Base-by-base conservation (phyloP, 2,329 filamentous ascomycete species). In the Remersonia thermophila region DNA sequence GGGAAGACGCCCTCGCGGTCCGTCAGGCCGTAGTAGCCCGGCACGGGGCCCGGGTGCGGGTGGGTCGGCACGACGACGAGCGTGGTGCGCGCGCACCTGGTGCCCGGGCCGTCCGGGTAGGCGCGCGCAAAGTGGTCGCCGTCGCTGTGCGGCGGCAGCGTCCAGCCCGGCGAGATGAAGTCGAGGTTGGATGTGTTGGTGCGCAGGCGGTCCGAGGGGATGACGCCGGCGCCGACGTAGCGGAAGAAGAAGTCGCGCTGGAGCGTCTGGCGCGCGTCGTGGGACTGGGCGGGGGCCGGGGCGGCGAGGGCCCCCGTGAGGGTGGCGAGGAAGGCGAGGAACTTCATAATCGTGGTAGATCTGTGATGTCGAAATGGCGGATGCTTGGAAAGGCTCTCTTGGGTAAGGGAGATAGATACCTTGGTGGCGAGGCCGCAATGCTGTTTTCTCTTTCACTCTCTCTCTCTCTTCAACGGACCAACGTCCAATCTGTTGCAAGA, bases 41-140 rank as follows among this genome's bases (percentile, higher is more conserved):
- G 43, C 2, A 47, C 43, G 2, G 45, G 45, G 7, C 43, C 43
- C 25, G 45, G 45, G 28, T 47, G 45, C 6, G 45, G 45, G 31
- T 47, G 38, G 9, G 45, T 47, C 8, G 45, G 41, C 1, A 47
- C 41, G 1, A 46, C 40, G 15, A 17, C 17, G n/a, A 43, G 43
- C 1, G 28, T 30, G 11, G 26, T 35, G 15, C n/a, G 16, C 11
- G 33, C 15, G 17, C 18, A 26, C 13, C 7, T 6, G 11, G 33
- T 11, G 12, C 20, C 15, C 12, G 2, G 17, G 26, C 7, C 8
- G 18, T 7, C 7, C 30, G 32, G 15, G 23, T 7, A 6, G 32
- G 33, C 12, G 32, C 44, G 44, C 10, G 13, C 27, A 32, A 44
- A 45, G 30, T 45, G 42, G 20, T 45, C 42, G 7, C 20, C 33